A percentile compares a stretch with the other conserved stretches of the same genome.
Conservation (phyloP, 192 early-diverging fungal genomes). For the Diversispora epigaea region DNA sequence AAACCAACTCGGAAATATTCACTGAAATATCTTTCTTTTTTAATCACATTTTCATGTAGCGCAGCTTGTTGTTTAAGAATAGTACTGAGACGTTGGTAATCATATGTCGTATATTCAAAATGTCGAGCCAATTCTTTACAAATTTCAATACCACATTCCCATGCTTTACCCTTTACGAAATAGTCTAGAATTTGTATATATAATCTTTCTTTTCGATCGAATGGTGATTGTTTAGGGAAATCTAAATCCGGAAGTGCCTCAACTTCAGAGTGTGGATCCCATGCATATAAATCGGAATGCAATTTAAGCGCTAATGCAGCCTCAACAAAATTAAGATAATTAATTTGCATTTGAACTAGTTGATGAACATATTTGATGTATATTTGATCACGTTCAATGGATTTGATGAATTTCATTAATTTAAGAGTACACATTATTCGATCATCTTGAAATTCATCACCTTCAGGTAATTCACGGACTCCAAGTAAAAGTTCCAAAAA, state of each 20-base stretch:
- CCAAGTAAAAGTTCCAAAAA: constrained; percentile 54
- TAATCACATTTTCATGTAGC: constrained; percentile 50
- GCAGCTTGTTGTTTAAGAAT: constrained; percentile 56
- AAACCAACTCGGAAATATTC: constrained; percentile 76
- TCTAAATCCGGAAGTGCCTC: constrained; percentile 54
- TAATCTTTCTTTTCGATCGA: constrained; percentile 65
- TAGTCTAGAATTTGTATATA: constrained; percentile 59
- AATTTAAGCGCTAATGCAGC: constrained; percentile 66
- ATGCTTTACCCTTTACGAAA: constrained; percentile 62
- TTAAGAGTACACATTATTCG: constrained; percentile 60
- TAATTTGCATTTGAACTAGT: constrained; percentile 58
- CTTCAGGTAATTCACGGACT: constrained; percentile 57
- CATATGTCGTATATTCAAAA: constrained; percentile 55
- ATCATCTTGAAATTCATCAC: constrained; percentile 60
- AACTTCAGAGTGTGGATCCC: constrained; percentile 53
- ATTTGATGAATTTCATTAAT: constrained; percentile 63
- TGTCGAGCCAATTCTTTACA: constrained; percentile 61
- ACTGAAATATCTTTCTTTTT: constrained; percentile 53
- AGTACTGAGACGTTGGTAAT: constrained; percentile 56
- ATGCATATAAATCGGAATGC: constrained; percentile 65
- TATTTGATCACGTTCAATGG: constrained; percentile 56
- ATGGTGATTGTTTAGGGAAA: constrained; percentile 51
- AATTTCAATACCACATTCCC: constrained; percentile 70
- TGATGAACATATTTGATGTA: constrained; percentile 71
- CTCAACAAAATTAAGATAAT: constrained; percentile 58